Percentiles rank a stretch among this genome's conserved stretches.
Conservation (phyloP, 2,329 filamentous ascomycete genomes). For the Trichoderma sp. region DNA sequence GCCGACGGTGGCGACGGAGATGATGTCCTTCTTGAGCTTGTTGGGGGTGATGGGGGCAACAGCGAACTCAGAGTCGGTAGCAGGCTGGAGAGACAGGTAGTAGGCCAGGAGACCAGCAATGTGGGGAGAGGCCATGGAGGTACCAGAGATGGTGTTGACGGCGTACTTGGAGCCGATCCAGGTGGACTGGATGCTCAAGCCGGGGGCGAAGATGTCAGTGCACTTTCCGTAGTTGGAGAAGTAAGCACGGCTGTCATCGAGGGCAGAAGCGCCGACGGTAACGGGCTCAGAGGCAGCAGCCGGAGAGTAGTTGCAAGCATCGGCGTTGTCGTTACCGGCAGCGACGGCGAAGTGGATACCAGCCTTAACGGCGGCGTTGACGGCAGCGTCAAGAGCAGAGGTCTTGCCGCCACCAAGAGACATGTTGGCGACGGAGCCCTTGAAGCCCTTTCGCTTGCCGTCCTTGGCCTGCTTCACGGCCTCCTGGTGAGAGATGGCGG, state of each 20-base stretch:
- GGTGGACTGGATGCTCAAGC: constrained; percentile 94
- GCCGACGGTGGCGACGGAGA: constrained; percentile 77
- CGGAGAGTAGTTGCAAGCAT: constrained; percentile 99
- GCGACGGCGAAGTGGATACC: constrained; percentile 98
- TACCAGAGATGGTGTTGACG: constrained; percentile 98
- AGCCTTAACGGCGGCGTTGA: constrained; percentile 88
- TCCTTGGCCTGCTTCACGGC: constrained; percentile 77
- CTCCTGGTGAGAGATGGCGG: constrained; percentile 75
- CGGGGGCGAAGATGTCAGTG: constrained; percentile 98
- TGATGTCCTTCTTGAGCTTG: constrained; percentile 88
- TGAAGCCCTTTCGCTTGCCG: constrained; percentile 94
- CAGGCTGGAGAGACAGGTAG: constrained; percentile 93
- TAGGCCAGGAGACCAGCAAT: constrained; percentile 96
- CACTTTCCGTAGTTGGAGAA: constrained; percentile 99
- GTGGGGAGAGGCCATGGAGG: constrained; percentile 98
- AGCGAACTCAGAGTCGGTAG: constrained; percentile 86
- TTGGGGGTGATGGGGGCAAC: constrained; percentile 87
- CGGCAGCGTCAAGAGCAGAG: constrained; percentile 82
- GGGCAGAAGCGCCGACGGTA: constrained; percentile 92
- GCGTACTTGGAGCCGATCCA: constrained; percentile 98
- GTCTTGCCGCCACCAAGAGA: constrained; percentile 98
- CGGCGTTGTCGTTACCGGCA: constrained; percentile 97
- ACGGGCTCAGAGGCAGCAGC: constrained; percentile 89
- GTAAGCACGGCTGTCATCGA: constrained; percentile 95
- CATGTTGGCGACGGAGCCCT: constrained; percentile 99